Base-by-base conservation (phyloP, 495 filamentous ascomycete genomes). In the Penicillium cosmopolitanum region DNA sequence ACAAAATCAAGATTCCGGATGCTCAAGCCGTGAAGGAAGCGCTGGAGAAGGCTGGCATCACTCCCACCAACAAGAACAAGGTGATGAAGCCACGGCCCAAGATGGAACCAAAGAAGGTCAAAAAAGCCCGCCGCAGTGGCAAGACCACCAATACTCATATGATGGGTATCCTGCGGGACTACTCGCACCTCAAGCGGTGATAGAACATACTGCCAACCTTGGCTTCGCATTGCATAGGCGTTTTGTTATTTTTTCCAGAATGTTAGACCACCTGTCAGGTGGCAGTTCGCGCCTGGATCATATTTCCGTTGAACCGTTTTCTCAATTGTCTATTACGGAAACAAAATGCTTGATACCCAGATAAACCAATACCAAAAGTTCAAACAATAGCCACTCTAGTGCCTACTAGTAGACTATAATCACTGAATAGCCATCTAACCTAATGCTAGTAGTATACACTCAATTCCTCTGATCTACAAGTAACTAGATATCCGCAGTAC, bases 111-210 rank as follows among this genome's bases (percentile, higher is more conserved):
- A 84, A 83, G 61, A 88, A 88, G 65, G 81, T 80, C 47, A 82
- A 83, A 63, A 88, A 90, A 51, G 77, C 85, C 46, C 82, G 91
- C 52, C 86, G 85, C 60, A 86, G 87, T 57, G 91, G 89, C 25
- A 96, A 92, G 82, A 88, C 88, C 42, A 97, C 93, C 50, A 98
- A 98, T 68, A 87, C 85, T 34, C 95, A 98, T 70, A 96, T 98
- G 95, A 82, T 81, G 66, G 87, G 89, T 61, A 84, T 98, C 47
- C 77, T 98, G 58, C 87, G 89, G 75, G 93, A 97, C 67, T 96
- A 92, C 61, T 88, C 87, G 33, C 82, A 89, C 72, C 71, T 83
- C 59, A 85, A 85, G 69, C 73, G 75, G 46, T 80, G 60, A 69
- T 57, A 36, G 53, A 44, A 42, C 38, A 51, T 51, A 11, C 50